Evolutionary conservation across 306 rosid genomes (phyloP).

Genomic region (Cicer chorassanicum): DNA sequence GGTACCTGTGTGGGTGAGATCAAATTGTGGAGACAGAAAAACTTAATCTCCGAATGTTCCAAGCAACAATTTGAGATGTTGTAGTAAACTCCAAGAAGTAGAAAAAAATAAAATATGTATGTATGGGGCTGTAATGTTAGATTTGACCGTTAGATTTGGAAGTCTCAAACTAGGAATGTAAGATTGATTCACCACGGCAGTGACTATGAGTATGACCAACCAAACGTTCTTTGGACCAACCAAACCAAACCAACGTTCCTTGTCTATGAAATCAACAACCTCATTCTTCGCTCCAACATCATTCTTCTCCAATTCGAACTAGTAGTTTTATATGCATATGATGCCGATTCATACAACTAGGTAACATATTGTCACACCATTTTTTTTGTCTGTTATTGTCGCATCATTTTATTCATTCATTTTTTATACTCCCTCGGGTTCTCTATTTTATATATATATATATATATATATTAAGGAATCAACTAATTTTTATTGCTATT

Average conservation of each 20-base stretch:
- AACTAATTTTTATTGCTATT: not conserved
- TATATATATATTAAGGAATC: too few species aligned
- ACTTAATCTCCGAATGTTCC: not conserved
- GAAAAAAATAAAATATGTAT: not conserved
- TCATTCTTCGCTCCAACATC: not conserved
- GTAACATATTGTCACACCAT: not conserved
- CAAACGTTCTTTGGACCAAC: slow-evolving; percentile 38
- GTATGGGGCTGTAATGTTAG: not conserved
- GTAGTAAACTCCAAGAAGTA: not conserved
- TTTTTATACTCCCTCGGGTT: not conserved
- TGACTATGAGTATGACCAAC: slow-evolving; percentile 31
- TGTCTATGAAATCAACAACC: not conserved
- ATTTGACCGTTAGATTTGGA: slow-evolving; percentile 43
- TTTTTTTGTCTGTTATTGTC: not conserved
- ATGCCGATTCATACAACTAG: not conserved
- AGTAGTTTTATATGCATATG: not conserved
- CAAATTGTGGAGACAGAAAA: not conserved
- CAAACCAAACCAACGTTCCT: slow-evolving; percentile 38
- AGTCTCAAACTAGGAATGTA: slow-evolving; percentile 25
- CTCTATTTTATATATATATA: too few species aligned
- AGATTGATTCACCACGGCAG: slow-evolving; percentile 1
- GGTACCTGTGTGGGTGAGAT: slow-evolving; percentile 1
- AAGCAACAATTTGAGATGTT: not conserved
- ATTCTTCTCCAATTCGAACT: not conserved
- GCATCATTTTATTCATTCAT: not conserved